Evolutionary conservation across 1,139 yeast genomes (phyloP), one percentile per base, ranked within the genome.

Genomic region (Zygosaccharomyces sapae): DNA sequence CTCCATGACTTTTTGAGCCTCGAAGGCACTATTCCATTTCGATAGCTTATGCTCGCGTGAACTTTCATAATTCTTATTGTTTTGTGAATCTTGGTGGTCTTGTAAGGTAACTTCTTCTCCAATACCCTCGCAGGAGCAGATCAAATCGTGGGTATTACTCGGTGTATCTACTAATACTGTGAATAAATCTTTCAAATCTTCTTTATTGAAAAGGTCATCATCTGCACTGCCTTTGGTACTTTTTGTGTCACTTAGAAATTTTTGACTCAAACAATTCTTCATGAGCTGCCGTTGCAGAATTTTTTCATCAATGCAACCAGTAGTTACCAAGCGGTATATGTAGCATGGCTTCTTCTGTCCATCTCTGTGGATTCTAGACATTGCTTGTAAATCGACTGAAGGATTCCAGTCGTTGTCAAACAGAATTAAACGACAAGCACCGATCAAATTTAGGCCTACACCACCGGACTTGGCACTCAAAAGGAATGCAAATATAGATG

Each of bases 351-450:
- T 75, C 45, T 68, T 75, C 64, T 92, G 98, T 0, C 98, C 98
- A 64, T 92, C 97, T 55, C 99, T 72, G 61, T 90, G 96, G 4
- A 92, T 83, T 53, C 99, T 70, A 0, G 97, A 96, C 95, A 92
- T 88, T 0, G 97, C 96, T 65, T 92, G 99, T 25, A 86, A 67
- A 64, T 92, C 99, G 8, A 86, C 77, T 0, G 97, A 80, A 0
- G 98, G 98, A 55, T 94, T 92, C 96, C 96, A 87, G 61, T 89
- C 97, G 51, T 90, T 86, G 60, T 89, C 97, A 59, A 86, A 86
- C 20, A 92, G 68, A 2, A 92, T 75, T 31, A 92, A 70, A 25
- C 97, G 71, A 0, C 96, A 88, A 0, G 96, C 98, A 1, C 98
- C 98, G 27, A 87, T 76, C 34, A 92, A 70, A 60, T 92, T 94